These are phyloP conservation scores for Pisolithus microcarpus DNA, from an alignment of 768 basidiomycete genomes.

Conservation along the genomic window DNA sequence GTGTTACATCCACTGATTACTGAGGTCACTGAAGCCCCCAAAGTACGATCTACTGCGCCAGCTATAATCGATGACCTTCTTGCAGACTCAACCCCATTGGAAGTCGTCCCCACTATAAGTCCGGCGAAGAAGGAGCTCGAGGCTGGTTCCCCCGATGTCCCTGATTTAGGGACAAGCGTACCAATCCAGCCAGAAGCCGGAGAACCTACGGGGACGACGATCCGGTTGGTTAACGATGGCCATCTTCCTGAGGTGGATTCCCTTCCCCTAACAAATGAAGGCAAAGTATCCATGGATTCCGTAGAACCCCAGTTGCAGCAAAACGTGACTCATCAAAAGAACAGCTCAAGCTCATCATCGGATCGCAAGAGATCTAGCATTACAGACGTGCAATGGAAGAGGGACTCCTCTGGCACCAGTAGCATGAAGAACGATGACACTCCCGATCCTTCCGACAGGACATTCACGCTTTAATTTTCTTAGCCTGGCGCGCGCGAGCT, in stretches of 20 bases:
- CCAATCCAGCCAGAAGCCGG: constrained; percentile 9
- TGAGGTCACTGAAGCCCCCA: constrained; percentile 6
- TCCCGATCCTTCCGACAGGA: constrained; percentile 8
- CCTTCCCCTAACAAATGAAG: constrained; percentile 23
- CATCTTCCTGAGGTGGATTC: constrained; percentile 32
- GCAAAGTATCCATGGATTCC: constrained; percentile 31
- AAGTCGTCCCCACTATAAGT: constrained; percentile 25
- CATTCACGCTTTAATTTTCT: constrained; percentile 15
- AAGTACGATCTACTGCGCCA: neutral
- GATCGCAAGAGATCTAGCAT: constrained; percentile 44
- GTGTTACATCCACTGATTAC: neutral
- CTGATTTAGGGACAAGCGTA: constrained; percentile 6
- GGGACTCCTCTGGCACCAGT: constrained; percentile 42
- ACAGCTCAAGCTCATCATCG: constrained; percentile 46
- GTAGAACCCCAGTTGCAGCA: constrained; percentile 21
- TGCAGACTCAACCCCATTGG: constrained; percentile 35
- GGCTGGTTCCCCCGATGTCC: neutral
- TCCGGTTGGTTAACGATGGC: constrained; percentile 55
- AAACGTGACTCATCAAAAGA: constrained; percentile 42
- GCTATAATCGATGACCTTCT: constrained; percentile 45
- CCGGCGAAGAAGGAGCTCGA: constrained; percentile 11
- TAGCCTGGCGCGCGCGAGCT: constrained; percentile 9
- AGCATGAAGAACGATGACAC: constrained; percentile 33
- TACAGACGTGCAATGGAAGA: constrained; percentile 41
- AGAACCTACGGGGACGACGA: constrained; percentile 34